Evolutionary conservation across 345 rosid species (phyloP).

Genomic region (Iberis pinnata): DNA sequence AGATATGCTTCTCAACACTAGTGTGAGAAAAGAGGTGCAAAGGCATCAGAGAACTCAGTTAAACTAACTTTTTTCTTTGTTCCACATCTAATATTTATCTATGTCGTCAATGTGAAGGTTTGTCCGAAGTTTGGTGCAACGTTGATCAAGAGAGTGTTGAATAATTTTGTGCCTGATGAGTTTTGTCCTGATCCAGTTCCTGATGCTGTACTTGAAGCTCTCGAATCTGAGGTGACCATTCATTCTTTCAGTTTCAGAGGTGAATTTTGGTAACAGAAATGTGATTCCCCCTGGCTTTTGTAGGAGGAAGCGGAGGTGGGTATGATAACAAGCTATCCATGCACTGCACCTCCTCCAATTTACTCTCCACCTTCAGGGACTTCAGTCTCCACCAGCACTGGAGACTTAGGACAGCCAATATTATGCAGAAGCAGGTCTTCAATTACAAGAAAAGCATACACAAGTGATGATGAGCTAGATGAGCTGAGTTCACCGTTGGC

Average conservation of each 20-base stretch:
- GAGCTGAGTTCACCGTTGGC: slow-evolving; percentile 67
- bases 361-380: slow-evolving; percentile 61
- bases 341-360: slow-evolving; percentile 47
- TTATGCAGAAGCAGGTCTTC: slow-evolving; percentile 56
- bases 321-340: slow-evolving; percentile 43
- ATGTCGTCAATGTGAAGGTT: slow-evolving; percentile 43
- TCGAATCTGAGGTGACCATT: slow-evolving; percentile 55
- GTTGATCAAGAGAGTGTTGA: slow-evolving; percentile 71
- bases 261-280: slow-evolving; percentile 14
- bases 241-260: neutral
- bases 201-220: slow-evolving; percentile 61
- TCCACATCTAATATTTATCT: neutral
- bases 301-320: slow-evolving; percentile 23
- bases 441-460: slow-evolving; percentile 58
- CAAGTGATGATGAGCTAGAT: slow-evolving; percentile 88
- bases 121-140: slow-evolving; percentile 73
- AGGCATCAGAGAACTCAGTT: slow-evolving; percentile 2
- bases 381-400: slow-evolving; percentile 36
- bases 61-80: neutral
- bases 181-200: slow-evolving; percentile 94
- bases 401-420: slow-evolving; percentile 40
- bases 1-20: slow-evolving; percentile 67
- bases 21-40: slow-evolving; percentile 74
- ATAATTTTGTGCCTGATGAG: slow-evolving; percentile 70
- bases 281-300: slow-evolving; percentile 15